Percentiles rank a stretch among this genome's conserved stretches.
phyloP scores from a whole-genome alignment of 768 basidiomycete genomes.

The Tephrocybe sp. region DNA sequence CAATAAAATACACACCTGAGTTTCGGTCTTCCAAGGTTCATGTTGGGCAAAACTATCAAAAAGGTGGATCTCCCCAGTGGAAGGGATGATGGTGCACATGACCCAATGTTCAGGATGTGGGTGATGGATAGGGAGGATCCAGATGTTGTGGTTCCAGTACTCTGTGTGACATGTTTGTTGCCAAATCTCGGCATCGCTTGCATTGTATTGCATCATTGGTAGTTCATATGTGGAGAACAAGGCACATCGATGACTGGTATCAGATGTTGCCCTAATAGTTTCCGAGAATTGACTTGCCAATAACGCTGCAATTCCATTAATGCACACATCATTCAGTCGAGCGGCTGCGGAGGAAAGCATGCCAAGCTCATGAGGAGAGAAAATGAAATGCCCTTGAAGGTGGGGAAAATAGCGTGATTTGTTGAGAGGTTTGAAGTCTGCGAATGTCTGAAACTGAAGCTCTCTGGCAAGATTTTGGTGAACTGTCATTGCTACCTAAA shows the following conservation, averaged over 20 bases:
- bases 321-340: slow-evolving; percentile 26
- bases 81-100: slow-evolving; percentile 21
- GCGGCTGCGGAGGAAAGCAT: not conserved
- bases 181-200: slow-evolving; percentile 23
- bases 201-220: slow-evolving; percentile 13
- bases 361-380: slow-evolving; percentile 15
- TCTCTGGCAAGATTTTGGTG: too few species aligned
- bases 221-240: slow-evolving; percentile 23
- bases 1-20: slow-evolving; percentile 6
- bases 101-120: slow-evolving; percentile 30
- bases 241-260: slow-evolving; percentile 6
- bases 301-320: slow-evolving; percentile 24
- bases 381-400: not conserved
- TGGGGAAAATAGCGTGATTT: not conserved
- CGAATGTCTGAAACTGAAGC: not conserved
- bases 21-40: slow-evolving; percentile 8
- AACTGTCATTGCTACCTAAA: too few species aligned
- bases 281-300: slow-evolving; percentile 14
- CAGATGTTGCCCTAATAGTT: not conserved
- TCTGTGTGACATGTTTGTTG: not conserved
- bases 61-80: slow-evolving; percentile 17
- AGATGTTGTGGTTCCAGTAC: slow-evolving; percentile 31
- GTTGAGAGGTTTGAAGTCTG: not conserved
- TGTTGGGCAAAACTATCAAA: slow-evolving; percentile 31
- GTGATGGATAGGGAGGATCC: slow-evolving; percentile 39